These are phyloP conservation scores for Aurantiochytrium sp. DNA, from an alignment of 108 stramenopile genomes.

Conservation along the genomic window DNA sequence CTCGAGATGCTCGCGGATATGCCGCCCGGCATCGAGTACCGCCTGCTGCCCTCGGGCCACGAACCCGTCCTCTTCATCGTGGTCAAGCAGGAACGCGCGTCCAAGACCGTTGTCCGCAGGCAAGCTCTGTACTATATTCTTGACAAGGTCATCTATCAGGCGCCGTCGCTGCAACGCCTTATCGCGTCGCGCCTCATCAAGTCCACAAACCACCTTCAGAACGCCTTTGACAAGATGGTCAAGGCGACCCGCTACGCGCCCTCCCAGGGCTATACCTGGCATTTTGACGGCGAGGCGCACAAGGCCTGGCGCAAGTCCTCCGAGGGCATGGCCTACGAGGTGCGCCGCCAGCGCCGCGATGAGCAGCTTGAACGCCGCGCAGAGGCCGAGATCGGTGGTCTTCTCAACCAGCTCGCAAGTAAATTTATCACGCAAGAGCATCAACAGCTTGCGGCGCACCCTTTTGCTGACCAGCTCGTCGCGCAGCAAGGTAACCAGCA, in stretches of 20 bases:
- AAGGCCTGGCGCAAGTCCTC: neutral
- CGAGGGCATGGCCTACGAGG: neutral
- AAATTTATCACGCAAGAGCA: neutral
- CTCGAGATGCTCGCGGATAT: slow-evolving; percentile 43
- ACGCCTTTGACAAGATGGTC: slow-evolving; percentile 40
- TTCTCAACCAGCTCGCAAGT: neutral
- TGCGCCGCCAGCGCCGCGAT: neutral
- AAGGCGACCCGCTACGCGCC: slow-evolving; percentile 8
- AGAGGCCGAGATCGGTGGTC: neutral
- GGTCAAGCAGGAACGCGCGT: slow-evolving; percentile 24
- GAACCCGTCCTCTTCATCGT: slow-evolving; percentile 44
- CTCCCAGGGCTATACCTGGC: neutral
- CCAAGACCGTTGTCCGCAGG: slow-evolving; percentile 34
- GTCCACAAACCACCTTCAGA: slow-evolving; percentile 43
- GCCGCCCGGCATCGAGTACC: slow-evolving; percentile 46
- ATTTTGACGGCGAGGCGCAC: slow-evolving; percentile 17
- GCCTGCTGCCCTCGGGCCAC: slow-evolving; percentile 39
- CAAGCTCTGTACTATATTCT: slow-evolving; percentile 53
- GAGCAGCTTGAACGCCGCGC: slow-evolving; percentile 17
- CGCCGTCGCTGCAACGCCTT: slow-evolving; percentile 47
- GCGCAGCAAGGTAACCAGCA: too few relatives aligned
- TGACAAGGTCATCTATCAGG: slow-evolving; percentile 51
- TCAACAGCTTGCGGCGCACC: too few relatives aligned
- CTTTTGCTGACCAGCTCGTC: too few relatives aligned
- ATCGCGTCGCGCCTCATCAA: slow-evolving; percentile 46